Conservation (phyloP, 1,284 basidiomycete species). For the Trichosporon sp. region DNA sequence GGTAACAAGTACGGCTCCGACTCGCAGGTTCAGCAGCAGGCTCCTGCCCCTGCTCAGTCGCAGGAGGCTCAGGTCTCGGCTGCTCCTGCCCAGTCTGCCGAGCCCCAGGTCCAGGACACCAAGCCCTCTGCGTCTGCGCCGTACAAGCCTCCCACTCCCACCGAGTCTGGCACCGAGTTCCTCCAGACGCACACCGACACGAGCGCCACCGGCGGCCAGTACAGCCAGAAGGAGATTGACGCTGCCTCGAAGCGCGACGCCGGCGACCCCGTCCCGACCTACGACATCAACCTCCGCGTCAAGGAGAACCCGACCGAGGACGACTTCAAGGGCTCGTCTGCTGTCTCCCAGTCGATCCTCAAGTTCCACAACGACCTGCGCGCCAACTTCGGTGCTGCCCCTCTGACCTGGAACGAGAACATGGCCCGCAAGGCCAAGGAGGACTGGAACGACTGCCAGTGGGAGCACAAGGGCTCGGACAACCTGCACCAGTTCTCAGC, state of each 20-base stretch:
- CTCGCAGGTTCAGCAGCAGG: background rate
- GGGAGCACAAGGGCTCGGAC: slow-evolving; percentile 7
- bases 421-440: background rate
- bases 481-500: slow-evolving; percentile 2
- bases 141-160: background rate
- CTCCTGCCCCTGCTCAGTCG: background rate
- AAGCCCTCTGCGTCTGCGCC: background rate
- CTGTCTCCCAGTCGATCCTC: slow-evolving; percentile 5
- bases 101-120: background rate
- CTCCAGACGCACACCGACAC: background rate
- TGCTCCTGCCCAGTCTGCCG: background rate
- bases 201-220: background rate
- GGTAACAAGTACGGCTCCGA: background rate
- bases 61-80: background rate
- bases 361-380: slow-evolving; percentile 14
- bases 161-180: slow-evolving; percentile 2
- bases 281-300: slow-evolving; percentile 13
- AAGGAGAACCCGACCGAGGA: slow-evolving; percentile 28
- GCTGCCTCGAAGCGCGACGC: background rate
- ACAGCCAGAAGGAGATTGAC: background rate
- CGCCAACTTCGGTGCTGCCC: slow-evolving; percentile 5
- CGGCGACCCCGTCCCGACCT: slow-evolving; percentile 15
- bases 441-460: background rate
- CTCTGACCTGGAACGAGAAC: slow-evolving; percentile 6
- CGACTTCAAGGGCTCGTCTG: slow-evolving; percentile 14